phyloP scores from a whole-genome alignment of 2,329 filamentous ascomycete species.

The Rhynchosporium graminicola region DNA sequence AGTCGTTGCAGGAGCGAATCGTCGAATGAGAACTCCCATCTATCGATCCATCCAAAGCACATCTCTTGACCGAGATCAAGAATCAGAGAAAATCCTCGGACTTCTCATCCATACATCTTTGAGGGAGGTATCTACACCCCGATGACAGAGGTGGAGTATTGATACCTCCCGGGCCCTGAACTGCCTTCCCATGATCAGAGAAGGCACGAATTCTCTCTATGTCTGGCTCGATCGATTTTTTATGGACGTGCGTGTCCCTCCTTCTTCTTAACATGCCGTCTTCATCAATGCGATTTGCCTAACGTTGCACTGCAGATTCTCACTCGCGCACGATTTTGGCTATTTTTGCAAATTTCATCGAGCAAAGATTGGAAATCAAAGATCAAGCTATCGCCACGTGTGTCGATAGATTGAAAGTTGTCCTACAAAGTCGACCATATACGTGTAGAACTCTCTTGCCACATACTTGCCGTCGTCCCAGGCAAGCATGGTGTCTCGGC shows the following conservation, averaged over 20 bases:
- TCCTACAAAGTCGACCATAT: not conserved
- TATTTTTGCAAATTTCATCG: constrained; percentile 2
- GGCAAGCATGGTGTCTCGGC: not conserved
- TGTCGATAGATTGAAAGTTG: constrained; percentile 11
- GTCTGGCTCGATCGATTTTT: not conserved
- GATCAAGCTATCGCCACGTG: not conserved
- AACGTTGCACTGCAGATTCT: constrained; percentile 28
- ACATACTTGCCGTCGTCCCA: constrained; percentile 2
- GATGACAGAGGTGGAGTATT: constrained; percentile 15
- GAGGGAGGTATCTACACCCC: constrained; percentile 21
- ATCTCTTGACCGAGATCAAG: not conserved
- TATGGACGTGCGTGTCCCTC: constrained; percentile 12
- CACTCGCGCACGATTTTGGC: constrained; percentile 2
- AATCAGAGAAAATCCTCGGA: constrained; percentile 11
- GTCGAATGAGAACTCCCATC: constrained; percentile 3
- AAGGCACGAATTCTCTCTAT: not conserved
- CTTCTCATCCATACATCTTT: constrained; percentile 20
- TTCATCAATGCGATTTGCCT: constrained; percentile 23
- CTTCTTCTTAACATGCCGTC: not conserved
- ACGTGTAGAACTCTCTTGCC: not conserved
- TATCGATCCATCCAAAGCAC: constrained; percentile 1
- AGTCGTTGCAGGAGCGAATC: not conserved
- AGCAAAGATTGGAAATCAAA: not conserved
- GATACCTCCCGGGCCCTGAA: constrained; percentile 10
- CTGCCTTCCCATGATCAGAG: not conserved